These are phyloP conservation scores for Trichophyton verrucosum DNA, from an alignment of 2,329 filamentous ascomycete species.

Conservation along the genomic window DNA sequence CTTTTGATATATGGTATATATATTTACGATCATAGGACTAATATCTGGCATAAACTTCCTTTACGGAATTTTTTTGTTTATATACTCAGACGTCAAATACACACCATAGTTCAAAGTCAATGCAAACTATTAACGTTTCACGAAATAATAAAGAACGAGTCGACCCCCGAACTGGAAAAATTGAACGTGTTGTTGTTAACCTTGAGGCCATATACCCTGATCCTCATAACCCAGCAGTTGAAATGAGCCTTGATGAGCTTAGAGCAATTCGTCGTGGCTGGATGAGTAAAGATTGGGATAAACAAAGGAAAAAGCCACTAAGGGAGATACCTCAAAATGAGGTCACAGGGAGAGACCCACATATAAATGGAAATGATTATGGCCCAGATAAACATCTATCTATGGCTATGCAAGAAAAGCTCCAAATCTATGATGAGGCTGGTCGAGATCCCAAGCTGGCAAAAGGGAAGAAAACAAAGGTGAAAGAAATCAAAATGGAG, in stretches of 20 bases:
- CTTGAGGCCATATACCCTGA: constrained; percentile 76
- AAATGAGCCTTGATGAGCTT: constrained; percentile 85
- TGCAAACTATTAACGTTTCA: constrained; percentile 45
- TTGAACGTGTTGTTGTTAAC: constrained; percentile 78
- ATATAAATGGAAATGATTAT: constrained; percentile 14
- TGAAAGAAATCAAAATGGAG: constrained; percentile 70
- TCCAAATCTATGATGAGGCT: constrained; percentile 16
- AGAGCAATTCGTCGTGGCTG: constrained; percentile 64
- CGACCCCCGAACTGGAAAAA: constrained; percentile 70
- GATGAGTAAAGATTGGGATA: constrained; percentile 43
- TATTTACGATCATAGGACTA: constrained; percentile 95
- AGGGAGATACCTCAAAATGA: constrained; percentile 38
- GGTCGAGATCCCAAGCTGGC: constrained; percentile 21
- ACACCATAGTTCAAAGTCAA: constrained; percentile 25
- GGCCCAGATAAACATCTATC: constrained; percentile 18
- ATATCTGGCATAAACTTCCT: constrained; percentile 45
- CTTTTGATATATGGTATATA: constrained; percentile 36
- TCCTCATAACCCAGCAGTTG: constrained; percentile 55
- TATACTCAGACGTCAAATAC: constrained; percentile 38
- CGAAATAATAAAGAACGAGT: constrained; percentile 68
- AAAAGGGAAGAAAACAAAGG: constrained; percentile 59
- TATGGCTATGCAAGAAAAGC: constrained; percentile 23
- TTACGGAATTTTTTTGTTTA: constrained; percentile 27
- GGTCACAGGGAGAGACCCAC: constrained; percentile 14
- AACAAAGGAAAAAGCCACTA: constrained; percentile 38